phyloP scores from a whole-genome alignment of 2,329 filamentous ascomycete species.

The Gaeumannomyces tritici region DNA sequence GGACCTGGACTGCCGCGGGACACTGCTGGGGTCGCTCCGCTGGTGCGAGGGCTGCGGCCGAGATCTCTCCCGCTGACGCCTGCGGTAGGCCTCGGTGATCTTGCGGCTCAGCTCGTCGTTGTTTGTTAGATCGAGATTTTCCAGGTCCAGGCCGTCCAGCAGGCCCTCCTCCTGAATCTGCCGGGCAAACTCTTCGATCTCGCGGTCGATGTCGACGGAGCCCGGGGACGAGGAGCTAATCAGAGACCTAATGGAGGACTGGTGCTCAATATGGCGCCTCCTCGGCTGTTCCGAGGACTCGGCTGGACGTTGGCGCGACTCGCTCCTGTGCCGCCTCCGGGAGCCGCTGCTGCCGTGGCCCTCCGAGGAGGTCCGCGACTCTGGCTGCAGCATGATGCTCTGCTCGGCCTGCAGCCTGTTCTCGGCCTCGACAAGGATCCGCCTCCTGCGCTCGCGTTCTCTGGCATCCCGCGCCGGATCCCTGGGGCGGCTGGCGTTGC shows the following conservation, averaged over 20 bases:
- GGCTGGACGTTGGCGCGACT: slow-evolving; percentile 31
- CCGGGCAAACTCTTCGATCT: slow-evolving; percentile 82
- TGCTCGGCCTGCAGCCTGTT: slow-evolving; percentile 19
- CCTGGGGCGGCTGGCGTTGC: slow-evolving; percentile 15
- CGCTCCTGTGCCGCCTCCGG: slow-evolving; percentile 29
- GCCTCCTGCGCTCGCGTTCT: slow-evolving; percentile 13
- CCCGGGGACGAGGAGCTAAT: slow-evolving; percentile 73
- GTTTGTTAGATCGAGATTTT: slow-evolving; percentile 72
- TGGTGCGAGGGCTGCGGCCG: slow-evolving; percentile 33
- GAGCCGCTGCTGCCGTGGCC: slow-evolving; percentile 15
- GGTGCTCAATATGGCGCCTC: slow-evolving; percentile 67
- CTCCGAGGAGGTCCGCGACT: slow-evolving; percentile 15
- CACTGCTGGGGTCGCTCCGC: slow-evolving; percentile 30
- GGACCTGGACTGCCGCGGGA: slow-evolving; percentile 24
- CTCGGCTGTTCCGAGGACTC: slow-evolving; percentile 23
- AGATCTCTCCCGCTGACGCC: slow-evolving; percentile 58
- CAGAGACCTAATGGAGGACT: slow-evolving; percentile 77
- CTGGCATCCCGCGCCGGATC: slow-evolving; percentile 12
- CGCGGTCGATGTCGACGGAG: slow-evolving; percentile 70
- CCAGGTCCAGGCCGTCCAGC: slow-evolving; percentile 78
- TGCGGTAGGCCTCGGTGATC: slow-evolving; percentile 80
- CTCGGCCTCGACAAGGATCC: slow-evolving; percentile 20
- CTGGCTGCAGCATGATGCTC: slow-evolving; percentile 27
- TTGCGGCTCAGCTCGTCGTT: slow-evolving; percentile 86
- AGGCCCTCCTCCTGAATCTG: slow-evolving; percentile 64